Evolutionary conservation across 768 basidiomycete species (phyloP), one percentile per base, ranked within the genome.

Genomic region (Pluteus cervinus): DNA sequence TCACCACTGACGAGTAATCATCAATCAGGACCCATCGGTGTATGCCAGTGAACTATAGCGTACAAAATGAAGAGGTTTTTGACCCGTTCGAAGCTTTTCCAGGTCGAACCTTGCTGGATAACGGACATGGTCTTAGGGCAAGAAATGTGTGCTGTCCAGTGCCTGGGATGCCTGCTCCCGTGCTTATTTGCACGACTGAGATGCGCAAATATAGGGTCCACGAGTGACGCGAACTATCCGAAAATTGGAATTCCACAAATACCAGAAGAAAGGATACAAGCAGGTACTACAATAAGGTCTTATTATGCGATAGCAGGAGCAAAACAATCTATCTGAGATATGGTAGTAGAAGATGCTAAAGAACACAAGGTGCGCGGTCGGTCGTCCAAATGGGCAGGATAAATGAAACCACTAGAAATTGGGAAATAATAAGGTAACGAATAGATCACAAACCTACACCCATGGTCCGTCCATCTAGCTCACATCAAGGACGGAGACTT

Each of bases 401-500:
- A n/a, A n/a, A n/a, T n/a, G n/a, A n/a, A n/a, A n/a, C n/a, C n/a
- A n/a, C n/a, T n/a, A n/a, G n/a, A n/a, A n/a, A n/a, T n/a, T 8
- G n/a, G 15, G n/a, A 8, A 32, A 8, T 32, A 8, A 17, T 32
- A 32, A 32, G 7, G 31, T 8, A 16, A 7, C 7, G 15, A 32
- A 7, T n/a, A 32, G 31, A 32, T n/a, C 7, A 17, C 7, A 32
- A 32, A n/a, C 26, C 14, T 14, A 28, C 26, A 20, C 21, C 20
- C 20, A 33, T 24, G 33, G 11, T 14, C 8, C 26, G 7, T 21
- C 31, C 4, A 29, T 43, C 45, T 54, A 83, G 35, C 65, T 61
- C 37, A 86, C 69, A 64, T 91, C 87, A 50, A 89, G 66, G 25
- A 89, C 69, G 3, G 85, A 81, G 10, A 77, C 80, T 61, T 91